These are phyloP conservation scores for Cucurbita ficifolia DNA, from an alignment of 306 rosid genomes.

Conservation along the genomic window DNA sequence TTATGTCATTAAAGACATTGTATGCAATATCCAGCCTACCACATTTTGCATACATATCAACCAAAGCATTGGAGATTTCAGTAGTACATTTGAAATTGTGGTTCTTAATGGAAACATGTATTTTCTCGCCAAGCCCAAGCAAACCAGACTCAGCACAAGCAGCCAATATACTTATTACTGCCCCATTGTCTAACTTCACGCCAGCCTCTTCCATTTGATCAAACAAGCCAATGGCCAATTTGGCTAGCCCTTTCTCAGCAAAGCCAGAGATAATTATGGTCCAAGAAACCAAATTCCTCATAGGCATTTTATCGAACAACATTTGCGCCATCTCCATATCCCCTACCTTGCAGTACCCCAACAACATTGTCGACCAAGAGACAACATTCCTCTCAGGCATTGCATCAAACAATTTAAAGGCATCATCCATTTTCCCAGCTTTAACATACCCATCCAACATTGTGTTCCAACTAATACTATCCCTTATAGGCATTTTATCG, in stretches of 20 bases:
- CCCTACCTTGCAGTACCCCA: constrained; percentile 47
- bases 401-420: constrained; percentile 43
- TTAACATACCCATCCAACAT: constrained; percentile 56
- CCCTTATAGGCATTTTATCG: constrained; percentile 62
- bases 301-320: constrained; percentile 58
- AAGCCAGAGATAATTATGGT: constrained; percentile 70
- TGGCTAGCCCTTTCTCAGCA: constrained; percentile 49
- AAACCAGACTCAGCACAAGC: constrained; percentile 72
- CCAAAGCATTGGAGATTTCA: constrained; percentile 51
- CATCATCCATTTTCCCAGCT: constrained; percentile 48
- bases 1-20: constrained; percentile 28
- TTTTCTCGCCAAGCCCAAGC: constrained; percentile 50
- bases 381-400: constrained; percentile 67
- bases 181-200: constrained; percentile 44
- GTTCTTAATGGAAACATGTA: constrained; percentile 40
- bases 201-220: constrained; percentile 51
- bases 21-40: constrained; percentile 45
- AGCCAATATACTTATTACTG: constrained; percentile 42
- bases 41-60: constrained; percentile 84
- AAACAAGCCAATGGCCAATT: constrained; percentile 39
- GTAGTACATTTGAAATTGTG: constrained; percentile 36
- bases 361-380: constrained; percentile 65
- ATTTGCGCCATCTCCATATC: constrained; percentile 68
- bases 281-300: constrained; percentile 58
- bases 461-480: constrained; percentile 72